A percentile compares a stretch with the other conserved stretches of the same genome.
These are phyloP conservation scores for Kickxella alabastrina DNA, from an alignment of 192 early-diverging fungal genomes.

Conservation along the genomic window DNA sequence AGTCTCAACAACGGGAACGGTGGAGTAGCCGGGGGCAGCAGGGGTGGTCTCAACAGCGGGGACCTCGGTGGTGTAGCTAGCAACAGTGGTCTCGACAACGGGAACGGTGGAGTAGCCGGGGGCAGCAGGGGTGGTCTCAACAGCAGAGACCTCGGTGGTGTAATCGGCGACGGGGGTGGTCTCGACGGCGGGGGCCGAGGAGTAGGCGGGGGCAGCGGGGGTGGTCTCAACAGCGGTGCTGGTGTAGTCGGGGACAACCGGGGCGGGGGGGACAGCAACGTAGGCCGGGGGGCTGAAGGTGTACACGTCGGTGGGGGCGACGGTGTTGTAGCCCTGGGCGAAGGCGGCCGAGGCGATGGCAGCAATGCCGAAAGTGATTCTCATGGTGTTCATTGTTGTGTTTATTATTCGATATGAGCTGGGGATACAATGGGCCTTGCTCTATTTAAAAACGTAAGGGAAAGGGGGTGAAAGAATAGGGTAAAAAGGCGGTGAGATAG, in stretches of 20 bases:
- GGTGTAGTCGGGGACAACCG: neutral
- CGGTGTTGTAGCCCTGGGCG: slow-evolving; percentile 14
- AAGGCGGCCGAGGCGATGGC: slow-evolving; percentile 33
- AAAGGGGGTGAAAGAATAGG: neutral
- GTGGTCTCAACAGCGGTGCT: neutral
- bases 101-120: slow-evolving; percentile 11
- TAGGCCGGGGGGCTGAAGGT: neutral
- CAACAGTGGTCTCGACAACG: slow-evolving; percentile 1
- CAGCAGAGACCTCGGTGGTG: slow-evolving; percentile 1
- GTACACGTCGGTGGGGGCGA: slow-evolving; percentile 25
- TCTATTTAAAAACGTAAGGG: slow-evolving; percentile 5
- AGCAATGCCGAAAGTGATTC: slow-evolving; percentile 37
- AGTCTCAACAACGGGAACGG: slow-evolving; percentile 3
- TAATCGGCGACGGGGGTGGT: neutral
- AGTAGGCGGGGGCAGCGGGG: slow-evolving; percentile 2
- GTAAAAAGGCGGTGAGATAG: neutral
- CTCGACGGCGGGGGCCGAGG: slow-evolving; percentile 6
- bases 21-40: neutral
- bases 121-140: too few relatives aligned
- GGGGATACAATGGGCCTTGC: slow-evolving; percentile 32
- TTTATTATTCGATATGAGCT: too few relatives aligned
- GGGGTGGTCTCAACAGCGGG: too few relatives aligned
- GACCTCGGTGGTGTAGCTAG: neutral
- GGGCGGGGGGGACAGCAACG: slow-evolving; percentile 2
- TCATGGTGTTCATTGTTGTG: slow-evolving; percentile 31